Evolutionary conservation across 139 green algal species (phyloP).

Genomic region (Marvania coccoides): DNA sequence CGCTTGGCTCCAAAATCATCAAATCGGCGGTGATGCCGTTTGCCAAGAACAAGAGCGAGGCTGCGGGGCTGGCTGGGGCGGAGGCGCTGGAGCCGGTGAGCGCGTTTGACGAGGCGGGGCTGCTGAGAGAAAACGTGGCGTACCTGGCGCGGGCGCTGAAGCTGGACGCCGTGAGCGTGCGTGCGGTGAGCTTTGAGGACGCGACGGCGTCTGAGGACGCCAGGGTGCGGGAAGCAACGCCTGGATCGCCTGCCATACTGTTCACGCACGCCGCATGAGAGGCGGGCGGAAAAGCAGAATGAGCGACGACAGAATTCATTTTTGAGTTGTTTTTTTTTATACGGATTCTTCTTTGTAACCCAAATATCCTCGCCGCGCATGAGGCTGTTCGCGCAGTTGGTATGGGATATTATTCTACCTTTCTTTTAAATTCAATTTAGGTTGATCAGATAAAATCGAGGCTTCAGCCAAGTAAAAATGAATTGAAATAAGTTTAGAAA

Average conservation of each 20-base stretch:
- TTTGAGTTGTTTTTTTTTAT: no score
- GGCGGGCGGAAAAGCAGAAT: no score
- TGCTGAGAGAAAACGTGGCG: slow-evolving; percentile 62
- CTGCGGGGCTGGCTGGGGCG: neutral
- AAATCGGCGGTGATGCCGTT: slow-evolving; percentile 78
- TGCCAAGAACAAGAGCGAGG: slow-evolving; percentile 80
- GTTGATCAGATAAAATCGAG: no score
- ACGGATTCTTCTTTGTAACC: no score
- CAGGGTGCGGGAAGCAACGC: neutral
- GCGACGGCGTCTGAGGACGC: neutral
- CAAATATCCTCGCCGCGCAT: no score
- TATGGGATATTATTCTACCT: no score
- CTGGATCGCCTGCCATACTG: neutral
- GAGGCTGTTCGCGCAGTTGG: no score
- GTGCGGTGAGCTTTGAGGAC: slow-evolving; percentile 14
- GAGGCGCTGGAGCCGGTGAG: slow-evolving; percentile 44
- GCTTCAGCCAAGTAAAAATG: no score
- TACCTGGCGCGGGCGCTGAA: slow-evolving; percentile 51
- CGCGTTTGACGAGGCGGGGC: slow-evolving; percentile 67
- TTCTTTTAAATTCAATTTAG: no score
- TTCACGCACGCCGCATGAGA: no score
- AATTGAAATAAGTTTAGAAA: no score
- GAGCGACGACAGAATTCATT: no score
- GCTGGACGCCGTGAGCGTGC: neutral
- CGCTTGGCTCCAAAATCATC: slow-evolving; percentile 26